Evolutionary conservation across 192 early-diverging fungal genomes (phyloP), one percentile per base, ranked within the genome.

Genomic region (Coemansia sp.): DNA sequence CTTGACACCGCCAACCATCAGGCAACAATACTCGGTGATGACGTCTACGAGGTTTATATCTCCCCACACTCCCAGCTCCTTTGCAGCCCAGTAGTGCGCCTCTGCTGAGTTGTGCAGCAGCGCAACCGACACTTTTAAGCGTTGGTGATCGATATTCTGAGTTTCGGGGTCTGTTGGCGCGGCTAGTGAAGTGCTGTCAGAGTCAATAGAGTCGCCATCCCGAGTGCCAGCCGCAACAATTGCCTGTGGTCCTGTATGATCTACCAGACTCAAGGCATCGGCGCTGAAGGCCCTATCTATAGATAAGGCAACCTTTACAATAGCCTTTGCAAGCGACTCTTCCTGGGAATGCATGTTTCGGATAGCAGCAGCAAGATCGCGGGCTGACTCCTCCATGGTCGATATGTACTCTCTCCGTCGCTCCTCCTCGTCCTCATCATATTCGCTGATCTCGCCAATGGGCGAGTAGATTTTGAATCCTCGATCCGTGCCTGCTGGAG

Each of bases 401-500:
- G 46, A 23, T 33, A 81, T 75, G 34, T 72, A 81, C 52, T 81
- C 78, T 42, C 78, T 73, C 15, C 73, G 69, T 20, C 63, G 65
- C 54, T 81, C 78, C 38, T 75, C 78, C 35, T 81, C 72, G 52
- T 81, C 78, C 60, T 81, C 78, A 48, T 81, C 73, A 33, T 64
- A 81, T 38, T 81, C 78, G 58, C 59, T 65, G 38, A 81, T 81
- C 11, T 72, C 78, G 32, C 78, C 66, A 32, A 75, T 72, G 23
- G 78, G 78, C 25, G 64, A 61, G 61, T 75, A 81, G 25, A 69
- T 52, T 35, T 55, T 71, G 38, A 81, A 75, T 4, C 63, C 78
- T 13, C 61, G 69, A 50, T 75, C 73, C 0, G 54, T 32, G 1
- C 59, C 34, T 7, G 33, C 42, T 0, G 58, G 10, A 59, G 52